Conservation (phyloP, 2,329 filamentous ascomycete species). For the Colletotrichum cereale region DNA sequence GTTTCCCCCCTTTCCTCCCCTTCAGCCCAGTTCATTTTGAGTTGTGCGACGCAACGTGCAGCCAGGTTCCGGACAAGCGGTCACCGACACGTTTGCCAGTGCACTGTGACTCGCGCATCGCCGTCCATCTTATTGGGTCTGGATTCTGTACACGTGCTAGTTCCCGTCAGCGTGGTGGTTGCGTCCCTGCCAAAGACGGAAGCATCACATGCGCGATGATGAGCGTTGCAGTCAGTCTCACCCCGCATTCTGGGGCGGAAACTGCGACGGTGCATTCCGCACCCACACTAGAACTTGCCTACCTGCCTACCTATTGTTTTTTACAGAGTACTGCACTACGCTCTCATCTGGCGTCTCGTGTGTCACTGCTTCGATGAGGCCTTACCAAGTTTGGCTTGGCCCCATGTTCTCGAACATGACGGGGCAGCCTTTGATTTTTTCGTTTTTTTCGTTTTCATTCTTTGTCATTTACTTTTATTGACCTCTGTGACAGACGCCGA, state of each 20-base stretch:
- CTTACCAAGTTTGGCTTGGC: not conserved
- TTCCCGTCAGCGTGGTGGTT: constrained; percentile 31
- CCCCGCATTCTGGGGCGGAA: constrained; percentile 31
- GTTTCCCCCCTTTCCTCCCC: not conserved
- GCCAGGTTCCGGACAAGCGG: constrained; percentile 8
- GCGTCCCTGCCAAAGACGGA: constrained; percentile 30
- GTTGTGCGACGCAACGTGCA: constrained; percentile 29
- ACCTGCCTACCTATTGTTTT: no score
- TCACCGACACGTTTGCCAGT: constrained; percentile 35
- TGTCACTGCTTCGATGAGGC: constrained; percentile 6
- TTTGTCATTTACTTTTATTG: not conserved
- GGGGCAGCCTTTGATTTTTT: not conserved
- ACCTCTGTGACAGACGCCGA: constrained; percentile 42
- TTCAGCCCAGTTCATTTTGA: constrained; percentile 5
- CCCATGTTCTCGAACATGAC: not conserved
- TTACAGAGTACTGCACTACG: no score
- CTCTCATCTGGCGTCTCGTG: not conserved
- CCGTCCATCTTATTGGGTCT: constrained; percentile 40
- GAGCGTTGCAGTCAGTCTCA: constrained; percentile 28
- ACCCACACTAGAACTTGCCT: not conserved
- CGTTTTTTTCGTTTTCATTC: not conserved
- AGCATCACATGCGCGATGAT: constrained; percentile 37
- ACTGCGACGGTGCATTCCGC: not conserved
- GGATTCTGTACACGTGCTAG: constrained; percentile 39
- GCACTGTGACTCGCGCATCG: constrained; percentile 46